Percentiles rank a stretch among this genome's conserved stretches.
Conservation (phyloP, 2,329 filamentous ascomycete genomes). For the Decorospora gaudefroyi region DNA sequence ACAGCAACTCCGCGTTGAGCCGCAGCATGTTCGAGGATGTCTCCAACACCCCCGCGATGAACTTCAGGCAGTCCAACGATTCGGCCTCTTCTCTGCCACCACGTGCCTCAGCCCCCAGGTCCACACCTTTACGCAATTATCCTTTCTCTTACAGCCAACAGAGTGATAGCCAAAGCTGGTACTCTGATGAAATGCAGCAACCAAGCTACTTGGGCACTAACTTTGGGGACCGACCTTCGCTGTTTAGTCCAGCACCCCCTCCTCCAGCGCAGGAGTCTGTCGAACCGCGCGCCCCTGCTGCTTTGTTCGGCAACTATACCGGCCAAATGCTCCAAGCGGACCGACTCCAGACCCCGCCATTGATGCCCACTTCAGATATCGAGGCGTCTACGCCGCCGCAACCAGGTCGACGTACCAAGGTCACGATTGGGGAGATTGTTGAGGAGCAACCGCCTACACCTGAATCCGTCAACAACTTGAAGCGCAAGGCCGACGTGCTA, state of each 20-base stretch:
- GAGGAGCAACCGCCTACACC: conserved; percentile 42
- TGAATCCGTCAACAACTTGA: conserved; percentile 32
- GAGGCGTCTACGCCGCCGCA: conserved; percentile 15
- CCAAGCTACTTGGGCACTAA: conserved; percentile 13
- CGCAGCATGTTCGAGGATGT: conserved; percentile 1
- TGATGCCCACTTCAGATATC: conserved; percentile 14
- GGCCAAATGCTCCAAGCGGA: conserved; percentile 3
- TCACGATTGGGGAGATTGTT: conserved; percentile 43
- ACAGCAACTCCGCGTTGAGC: not conserved
- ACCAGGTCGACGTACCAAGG: conserved; percentile 30
- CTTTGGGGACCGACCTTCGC: conserved; percentile 13
- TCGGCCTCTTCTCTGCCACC: conserved; percentile 26
- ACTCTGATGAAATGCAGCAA: conserved; percentile 7
- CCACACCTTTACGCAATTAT: conserved; percentile 11
- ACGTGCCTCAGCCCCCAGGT: conserved; percentile 19
- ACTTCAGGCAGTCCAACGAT: not conserved
- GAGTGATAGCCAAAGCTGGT: conserved; percentile 9
- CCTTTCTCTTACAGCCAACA: conserved; percentile 17
- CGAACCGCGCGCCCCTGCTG: not conserved
- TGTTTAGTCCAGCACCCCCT: conserved; percentile 16
- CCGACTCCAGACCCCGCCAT: conserved; percentile 29
- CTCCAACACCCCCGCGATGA: not conserved
- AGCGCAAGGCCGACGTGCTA: conserved; percentile 41
- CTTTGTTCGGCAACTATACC: not conserved
- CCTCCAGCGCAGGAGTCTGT: conserved; percentile 11